Evolutionary conservation across 2,329 filamentous ascomycete species (phyloP).

Genomic region (Davidsoniella eucalypti): DNA sequence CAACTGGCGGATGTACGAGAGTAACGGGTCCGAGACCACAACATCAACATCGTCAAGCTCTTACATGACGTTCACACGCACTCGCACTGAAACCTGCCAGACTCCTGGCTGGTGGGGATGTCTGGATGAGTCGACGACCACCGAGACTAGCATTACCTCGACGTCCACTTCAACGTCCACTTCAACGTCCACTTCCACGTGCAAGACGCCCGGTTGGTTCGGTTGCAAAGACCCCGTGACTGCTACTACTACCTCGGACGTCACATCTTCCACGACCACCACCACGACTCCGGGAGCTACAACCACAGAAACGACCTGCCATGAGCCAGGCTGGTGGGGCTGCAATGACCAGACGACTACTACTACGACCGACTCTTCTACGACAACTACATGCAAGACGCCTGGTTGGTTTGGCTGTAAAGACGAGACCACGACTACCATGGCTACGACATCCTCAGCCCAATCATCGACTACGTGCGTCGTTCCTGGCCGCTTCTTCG

Average conservation of each 20-base stretch:
- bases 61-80: slow-evolving; percentile 40
- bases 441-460: slow-evolving; percentile 17
- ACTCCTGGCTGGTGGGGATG: slow-evolving; percentile 90
- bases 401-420: slow-evolving; percentile 54
- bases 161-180: slow-evolving; percentile 27
- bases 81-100: slow-evolving; percentile 72
- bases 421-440: slow-evolving; percentile 25
- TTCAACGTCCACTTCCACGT: slow-evolving; percentile 36
- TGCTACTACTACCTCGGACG: slow-evolving; percentile 21
- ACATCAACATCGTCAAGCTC: slow-evolving; percentile 36
- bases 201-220: slow-evolving; percentile 48
- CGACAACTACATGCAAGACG: slow-evolving; percentile 39
- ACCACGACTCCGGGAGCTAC: slow-evolving; percentile 15
- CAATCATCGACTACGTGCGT: slow-evolving; percentile 22
- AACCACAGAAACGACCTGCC: slow-evolving; percentile 15
- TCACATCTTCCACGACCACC: slow-evolving; percentile 17
- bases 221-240: slow-evolving; percentile 39
- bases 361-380: slow-evolving; percentile 24
- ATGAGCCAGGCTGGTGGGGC: slow-evolving; percentile 13
- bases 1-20: slow-evolving; percentile 88
- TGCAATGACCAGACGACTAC: slow-evolving; percentile 20
- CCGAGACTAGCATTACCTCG: slow-evolving; percentile 20
- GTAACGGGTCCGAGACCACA: slow-evolving; percentile 67
- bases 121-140: slow-evolving; percentile 46
- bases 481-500: slow-evolving; percentile 32